phyloP scores from a whole-genome alignment of 179 eudicot genomes.

The Beta lomatogona region DNA sequence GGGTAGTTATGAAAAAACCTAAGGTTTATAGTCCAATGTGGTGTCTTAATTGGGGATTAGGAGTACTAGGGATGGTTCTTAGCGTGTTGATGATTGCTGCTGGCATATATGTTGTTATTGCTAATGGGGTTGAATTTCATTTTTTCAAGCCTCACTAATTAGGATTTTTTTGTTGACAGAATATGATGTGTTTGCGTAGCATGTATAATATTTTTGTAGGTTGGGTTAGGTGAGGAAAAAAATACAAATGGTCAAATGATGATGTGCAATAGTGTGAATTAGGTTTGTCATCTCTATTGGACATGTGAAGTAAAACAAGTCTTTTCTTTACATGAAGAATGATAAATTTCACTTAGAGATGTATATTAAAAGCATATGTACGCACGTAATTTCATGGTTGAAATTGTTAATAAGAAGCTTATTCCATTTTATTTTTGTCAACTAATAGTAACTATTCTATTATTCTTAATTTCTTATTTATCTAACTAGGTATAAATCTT shows the following conservation, averaged over 20 bases:
- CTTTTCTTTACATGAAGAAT: neutral
- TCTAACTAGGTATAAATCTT: too few species aligned
- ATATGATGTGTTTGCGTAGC: neutral
- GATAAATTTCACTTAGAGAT: neutral
- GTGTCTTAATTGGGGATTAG: slow-evolving; percentile 78
- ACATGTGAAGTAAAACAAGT: neutral
- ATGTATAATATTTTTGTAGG: slow-evolving; percentile 18
- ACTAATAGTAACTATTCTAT: too few species aligned
- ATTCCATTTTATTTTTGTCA: too few species aligned
- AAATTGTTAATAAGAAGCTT: neutral
- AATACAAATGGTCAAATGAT: neutral
- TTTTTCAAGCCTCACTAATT: slow-evolving; percentile 70
- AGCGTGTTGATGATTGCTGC: slow-evolving; percentile 56
- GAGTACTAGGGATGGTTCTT: slow-evolving; percentile 54
- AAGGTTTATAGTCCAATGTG: slow-evolving; percentile 50
- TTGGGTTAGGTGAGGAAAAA: slow-evolving; percentile 7
- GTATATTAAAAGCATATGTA: neutral
- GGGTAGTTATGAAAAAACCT: slow-evolving; percentile 71
- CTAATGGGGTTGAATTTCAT: slow-evolving; percentile 63
- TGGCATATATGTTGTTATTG: slow-evolving; percentile 62
- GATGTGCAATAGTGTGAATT: neutral
- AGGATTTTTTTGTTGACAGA: too few species aligned
- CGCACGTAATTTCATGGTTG: neutral
- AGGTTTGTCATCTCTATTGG: neutral
- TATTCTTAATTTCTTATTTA: too few species aligned